Conservation (phyloP, 345 rosid genomes). For the Sisymbrium irio region DNA sequence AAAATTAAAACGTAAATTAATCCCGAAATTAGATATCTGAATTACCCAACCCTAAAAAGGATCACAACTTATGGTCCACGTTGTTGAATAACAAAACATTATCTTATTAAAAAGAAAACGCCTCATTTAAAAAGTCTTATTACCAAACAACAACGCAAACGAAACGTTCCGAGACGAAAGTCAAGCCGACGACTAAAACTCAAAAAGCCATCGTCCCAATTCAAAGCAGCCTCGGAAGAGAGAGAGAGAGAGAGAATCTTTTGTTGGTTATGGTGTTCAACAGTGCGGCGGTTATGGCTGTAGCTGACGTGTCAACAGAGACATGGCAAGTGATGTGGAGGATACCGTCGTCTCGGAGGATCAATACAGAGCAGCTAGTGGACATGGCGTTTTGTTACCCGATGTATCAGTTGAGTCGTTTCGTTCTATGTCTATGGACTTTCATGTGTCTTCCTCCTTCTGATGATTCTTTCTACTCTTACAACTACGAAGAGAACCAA, state of each 20-base stretch:
- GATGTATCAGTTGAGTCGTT: slow-evolving; percentile 49
- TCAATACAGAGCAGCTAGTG: slow-evolving; percentile 53
- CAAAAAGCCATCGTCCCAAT: background rate
- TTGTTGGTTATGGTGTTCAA: slow-evolving; percentile 58
- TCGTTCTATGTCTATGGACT: slow-evolving; percentile 67
- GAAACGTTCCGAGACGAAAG: slow-evolving; percentile 20
- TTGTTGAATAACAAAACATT: background rate
- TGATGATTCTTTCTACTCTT: slow-evolving; percentile 51
- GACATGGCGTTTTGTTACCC: slow-evolving; percentile 64
- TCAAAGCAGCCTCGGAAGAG: slow-evolving; percentile 3
- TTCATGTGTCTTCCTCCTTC: slow-evolving; percentile 71
- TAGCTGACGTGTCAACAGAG: slow-evolving; percentile 58
- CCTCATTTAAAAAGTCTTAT: background rate
- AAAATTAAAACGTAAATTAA: too few species aligned
- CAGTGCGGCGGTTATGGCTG: slow-evolving; percentile 39
- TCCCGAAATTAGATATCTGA: too few species aligned
- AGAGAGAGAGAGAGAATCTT: background rate
- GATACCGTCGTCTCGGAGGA: slow-evolving; percentile 46
- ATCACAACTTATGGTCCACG: background rate
- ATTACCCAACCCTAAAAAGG: too few species aligned
- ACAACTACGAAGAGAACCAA: slow-evolving; percentile 27
- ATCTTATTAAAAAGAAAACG: background rate
- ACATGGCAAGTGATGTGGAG: slow-evolving; percentile 53
- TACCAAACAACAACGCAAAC: slow-evolving; percentile 8
- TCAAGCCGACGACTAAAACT: slow-evolving; percentile 18